These are phyloP conservation scores for Tylopilus orsonianus DNA, from an alignment of 1,284 basidiomycete genomes.

Conservation along the genomic window DNA sequence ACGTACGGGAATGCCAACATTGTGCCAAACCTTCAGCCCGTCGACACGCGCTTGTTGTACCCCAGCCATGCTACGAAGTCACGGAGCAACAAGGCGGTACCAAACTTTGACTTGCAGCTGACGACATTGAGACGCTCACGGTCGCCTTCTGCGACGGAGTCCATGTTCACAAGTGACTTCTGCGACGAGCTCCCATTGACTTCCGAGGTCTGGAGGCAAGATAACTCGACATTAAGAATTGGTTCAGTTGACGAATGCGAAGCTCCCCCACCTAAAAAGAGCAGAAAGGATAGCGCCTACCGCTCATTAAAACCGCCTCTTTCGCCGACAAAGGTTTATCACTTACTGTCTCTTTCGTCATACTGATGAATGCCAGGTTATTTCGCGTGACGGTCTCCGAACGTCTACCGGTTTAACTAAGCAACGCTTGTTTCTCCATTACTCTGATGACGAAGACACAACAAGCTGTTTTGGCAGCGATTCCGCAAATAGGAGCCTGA, in stretches of 20 bases:
- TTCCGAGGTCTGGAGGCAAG: slow-evolving; percentile 35
- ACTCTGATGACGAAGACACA: slow-evolving; percentile 17
- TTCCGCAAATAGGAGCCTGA: background rate
- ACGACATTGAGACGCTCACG: slow-evolving; percentile 42
- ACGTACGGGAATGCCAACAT: slow-evolving; percentile 48
- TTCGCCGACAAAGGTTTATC: slow-evolving; percentile 23
- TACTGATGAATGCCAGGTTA: slow-evolving; percentile 15
- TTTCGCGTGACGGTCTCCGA: background rate
- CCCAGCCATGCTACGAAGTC: slow-evolving; percentile 18
- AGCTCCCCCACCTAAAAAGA: slow-evolving; percentile 21
- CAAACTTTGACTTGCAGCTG: slow-evolving; percentile 56
- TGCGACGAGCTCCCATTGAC: slow-evolving; percentile 51
- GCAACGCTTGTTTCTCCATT: slow-evolving; percentile 21
- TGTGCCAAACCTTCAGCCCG: slow-evolving; percentile 40
- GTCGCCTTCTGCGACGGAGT: slow-evolving; percentile 16
- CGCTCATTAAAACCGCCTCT: background rate
- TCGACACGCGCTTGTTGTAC: slow-evolving; percentile 46
- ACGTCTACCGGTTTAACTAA: background rate
- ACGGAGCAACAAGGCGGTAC: slow-evolving; percentile 37
- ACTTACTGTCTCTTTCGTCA: background rate
- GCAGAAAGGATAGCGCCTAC: slow-evolving; percentile 2
- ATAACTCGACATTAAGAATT: slow-evolving; percentile 23
- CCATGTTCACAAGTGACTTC: slow-evolving; percentile 31
- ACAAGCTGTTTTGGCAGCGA: background rate
- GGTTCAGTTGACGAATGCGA: slow-evolving; percentile 25